Evolutionary conservation across 2,329 filamentous ascomycete species (phyloP).

Genomic region (Shiraia sp.): DNA sequence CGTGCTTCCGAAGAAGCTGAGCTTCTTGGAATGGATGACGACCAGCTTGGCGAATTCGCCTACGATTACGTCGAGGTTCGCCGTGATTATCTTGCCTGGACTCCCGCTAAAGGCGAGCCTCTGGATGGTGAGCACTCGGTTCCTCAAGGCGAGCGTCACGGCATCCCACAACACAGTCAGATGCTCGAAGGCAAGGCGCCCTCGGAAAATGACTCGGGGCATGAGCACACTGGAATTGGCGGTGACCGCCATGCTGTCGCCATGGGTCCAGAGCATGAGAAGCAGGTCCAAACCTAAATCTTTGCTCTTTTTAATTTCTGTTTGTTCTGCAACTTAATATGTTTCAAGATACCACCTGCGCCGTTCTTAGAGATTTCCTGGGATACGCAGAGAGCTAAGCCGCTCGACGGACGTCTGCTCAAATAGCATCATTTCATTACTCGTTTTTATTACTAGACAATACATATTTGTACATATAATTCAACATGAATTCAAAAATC

Average conservation of each 20-base stretch:
- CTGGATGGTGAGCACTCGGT: conserved; percentile 61
- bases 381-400: neutral
- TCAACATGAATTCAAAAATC: too few relatives aligned
- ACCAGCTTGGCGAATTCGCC: conserved; percentile 87
- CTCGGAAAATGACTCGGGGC: conserved; percentile 46
- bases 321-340: conserved; percentile 11
- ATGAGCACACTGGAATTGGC: conserved; percentile 53
- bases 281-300: conserved; percentile 15
- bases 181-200: conserved; percentile 63
- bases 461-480: too few relatives aligned
- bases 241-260: conserved; percentile 59
- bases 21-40: conserved; percentile 85
- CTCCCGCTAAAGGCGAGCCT: conserved; percentile 71
- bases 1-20: conserved; percentile 81
- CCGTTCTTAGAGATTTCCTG: conserved; percentile 6
- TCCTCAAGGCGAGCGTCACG: conserved; percentile 69
- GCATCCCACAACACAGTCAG: conserved; percentile 70
- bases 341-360: conserved; percentile 19
- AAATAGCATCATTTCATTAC: too few relatives aligned
- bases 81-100: conserved; percentile 87
- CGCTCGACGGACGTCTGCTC: too few relatives aligned
- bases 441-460: too few relatives aligned
- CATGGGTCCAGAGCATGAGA: conserved; percentile 49
- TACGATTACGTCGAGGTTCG: conserved; percentile 91
- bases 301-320: neutral